These are phyloP conservation scores for Musa itinerans DNA, from an alignment of 176 grass and related monocot species.

Conservation along the genomic window DNA sequence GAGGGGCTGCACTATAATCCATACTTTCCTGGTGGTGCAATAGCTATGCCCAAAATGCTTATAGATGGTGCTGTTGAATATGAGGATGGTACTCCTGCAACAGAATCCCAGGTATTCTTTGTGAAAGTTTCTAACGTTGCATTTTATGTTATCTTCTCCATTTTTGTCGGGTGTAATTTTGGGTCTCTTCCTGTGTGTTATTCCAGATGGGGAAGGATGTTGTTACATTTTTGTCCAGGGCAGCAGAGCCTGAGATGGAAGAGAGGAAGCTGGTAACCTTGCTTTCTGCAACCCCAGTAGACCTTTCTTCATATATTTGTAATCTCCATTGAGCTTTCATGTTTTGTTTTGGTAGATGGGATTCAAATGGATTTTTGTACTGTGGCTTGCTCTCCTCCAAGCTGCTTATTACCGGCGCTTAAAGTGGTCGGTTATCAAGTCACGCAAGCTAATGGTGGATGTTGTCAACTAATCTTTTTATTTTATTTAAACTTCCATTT, in stretches of 20 bases:
- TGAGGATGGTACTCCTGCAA: slow-evolving; percentile 43
- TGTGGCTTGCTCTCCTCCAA: slow-evolving; percentile 85
- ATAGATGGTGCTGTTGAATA: slow-evolving; percentile 87
- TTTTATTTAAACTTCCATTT: neutral
- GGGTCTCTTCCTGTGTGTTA: slow-evolving; percentile 12
- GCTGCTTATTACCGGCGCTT: slow-evolving; percentile 89
- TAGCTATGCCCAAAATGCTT: slow-evolving; percentile 99
- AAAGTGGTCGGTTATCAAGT: slow-evolving; percentile 82
- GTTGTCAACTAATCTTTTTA: slow-evolving; percentile 53
- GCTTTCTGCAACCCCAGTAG: neutral
- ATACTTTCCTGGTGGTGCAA: slow-evolving; percentile 94
- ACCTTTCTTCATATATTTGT: slow-evolving; percentile 1
- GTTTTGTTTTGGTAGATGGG: slow-evolving; percentile 37
- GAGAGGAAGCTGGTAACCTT: slow-evolving; percentile 89
- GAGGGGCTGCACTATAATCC: slow-evolving; percentile 93
- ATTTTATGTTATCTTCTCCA: neutral
- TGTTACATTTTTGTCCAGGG: slow-evolving; percentile 87
- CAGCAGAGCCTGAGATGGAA: slow-evolving; percentile 99
- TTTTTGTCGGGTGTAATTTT: slow-evolving; percentile 2
- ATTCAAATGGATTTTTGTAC: slow-evolving; percentile 88
- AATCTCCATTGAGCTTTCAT: neutral
- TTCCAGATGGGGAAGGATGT: slow-evolving; percentile 97
- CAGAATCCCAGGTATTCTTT: slow-evolving; percentile 64
- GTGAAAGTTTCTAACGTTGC: neutral
- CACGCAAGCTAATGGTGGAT: slow-evolving; percentile 72